Conservation (phyloP, 768 basidiomycete species). For the Mycena galericulata region DNA sequence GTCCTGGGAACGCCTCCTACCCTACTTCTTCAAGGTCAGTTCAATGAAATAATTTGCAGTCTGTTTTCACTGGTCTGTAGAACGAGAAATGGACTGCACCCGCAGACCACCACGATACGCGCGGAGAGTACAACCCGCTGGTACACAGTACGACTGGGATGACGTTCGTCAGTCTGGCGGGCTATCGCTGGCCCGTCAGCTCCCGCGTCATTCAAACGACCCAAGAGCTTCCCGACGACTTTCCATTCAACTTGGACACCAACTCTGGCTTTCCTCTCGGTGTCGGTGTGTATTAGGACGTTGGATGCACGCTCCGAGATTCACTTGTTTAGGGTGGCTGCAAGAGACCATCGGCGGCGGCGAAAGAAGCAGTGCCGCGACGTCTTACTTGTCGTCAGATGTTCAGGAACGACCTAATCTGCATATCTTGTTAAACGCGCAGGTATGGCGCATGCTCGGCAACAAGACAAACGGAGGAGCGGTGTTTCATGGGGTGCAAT, state of each 20-base stretch:
- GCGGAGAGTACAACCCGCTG: slow-evolving; percentile 51
- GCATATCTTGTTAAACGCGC: slow-evolving; percentile 42
- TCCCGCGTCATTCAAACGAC: slow-evolving; percentile 45
- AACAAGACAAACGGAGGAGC: neutral
- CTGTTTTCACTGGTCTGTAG: slow-evolving; percentile 33
- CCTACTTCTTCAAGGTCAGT: slow-evolving; percentile 48
- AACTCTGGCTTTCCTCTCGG: slow-evolving; percentile 46
- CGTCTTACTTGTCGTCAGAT: slow-evolving; percentile 43
- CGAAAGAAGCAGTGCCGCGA: slow-evolving; percentile 45
- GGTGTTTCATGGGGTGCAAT: slow-evolving; percentile 11
- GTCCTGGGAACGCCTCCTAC: slow-evolving; percentile 48
- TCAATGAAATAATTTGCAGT: neutral
- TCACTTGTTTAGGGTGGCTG: slow-evolving; percentile 36
- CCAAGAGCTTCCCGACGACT: slow-evolving; percentile 39
- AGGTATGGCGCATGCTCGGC: slow-evolving; percentile 31
- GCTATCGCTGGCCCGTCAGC: slow-evolving; percentile 40
- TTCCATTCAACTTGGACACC: slow-evolving; percentile 44
- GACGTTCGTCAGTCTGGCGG: slow-evolving; percentile 46
- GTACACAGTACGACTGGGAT: slow-evolving; percentile 51
- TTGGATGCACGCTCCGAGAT: neutral
- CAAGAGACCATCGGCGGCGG: slow-evolving; percentile 41
- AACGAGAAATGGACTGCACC: slow-evolving; percentile 52
- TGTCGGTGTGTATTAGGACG: slow-evolving; percentile 31
- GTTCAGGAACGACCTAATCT: slow-evolving; percentile 42
- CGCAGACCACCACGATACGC: slow-evolving; percentile 51